Conservation (phyloP, 805 yeast genomes). For the Yarrowia sp. region DNA sequence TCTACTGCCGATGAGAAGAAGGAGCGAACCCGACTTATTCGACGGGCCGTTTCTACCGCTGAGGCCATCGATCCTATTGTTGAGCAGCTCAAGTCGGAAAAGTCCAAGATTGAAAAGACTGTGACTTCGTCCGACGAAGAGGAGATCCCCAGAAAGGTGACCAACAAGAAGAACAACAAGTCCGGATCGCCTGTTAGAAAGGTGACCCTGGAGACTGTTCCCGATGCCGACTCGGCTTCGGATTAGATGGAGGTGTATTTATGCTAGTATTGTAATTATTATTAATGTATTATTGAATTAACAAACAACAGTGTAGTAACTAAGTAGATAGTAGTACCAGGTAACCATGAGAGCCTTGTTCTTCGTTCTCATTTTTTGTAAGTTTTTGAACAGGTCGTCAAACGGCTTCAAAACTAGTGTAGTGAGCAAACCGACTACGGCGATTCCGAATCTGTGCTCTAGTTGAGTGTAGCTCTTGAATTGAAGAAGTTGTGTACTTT, state of each 20-base stretch:
- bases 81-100: neutral
- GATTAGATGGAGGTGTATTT: neutral
- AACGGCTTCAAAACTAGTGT: no score
- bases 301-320: neutral
- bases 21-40: neutral
- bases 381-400: no score
- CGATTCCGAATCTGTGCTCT: no score
- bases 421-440: no score
- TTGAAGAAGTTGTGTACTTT: no score
- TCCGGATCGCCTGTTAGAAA: neutral
- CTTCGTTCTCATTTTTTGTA: no score
- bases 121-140: conserved; percentile 11
- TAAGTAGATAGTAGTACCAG: no score
- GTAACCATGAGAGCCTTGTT: no score
- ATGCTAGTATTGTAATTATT: neutral
- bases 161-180: neutral
- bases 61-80: conserved; percentile 21
- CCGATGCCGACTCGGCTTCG: conserved; percentile 16
- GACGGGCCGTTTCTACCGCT: conserved; percentile 2
- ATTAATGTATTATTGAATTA: neutral
- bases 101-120: neutral
- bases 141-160: conserved; percentile 13
- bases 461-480: no score
- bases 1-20: neutral
- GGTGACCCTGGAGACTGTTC: conserved; percentile 13